A percentile compares a stretch with the other conserved stretches of the same genome.
Conservation (phyloP, 352 stramenopile genomes). For the Phytophthora boehmeriae region DNA sequence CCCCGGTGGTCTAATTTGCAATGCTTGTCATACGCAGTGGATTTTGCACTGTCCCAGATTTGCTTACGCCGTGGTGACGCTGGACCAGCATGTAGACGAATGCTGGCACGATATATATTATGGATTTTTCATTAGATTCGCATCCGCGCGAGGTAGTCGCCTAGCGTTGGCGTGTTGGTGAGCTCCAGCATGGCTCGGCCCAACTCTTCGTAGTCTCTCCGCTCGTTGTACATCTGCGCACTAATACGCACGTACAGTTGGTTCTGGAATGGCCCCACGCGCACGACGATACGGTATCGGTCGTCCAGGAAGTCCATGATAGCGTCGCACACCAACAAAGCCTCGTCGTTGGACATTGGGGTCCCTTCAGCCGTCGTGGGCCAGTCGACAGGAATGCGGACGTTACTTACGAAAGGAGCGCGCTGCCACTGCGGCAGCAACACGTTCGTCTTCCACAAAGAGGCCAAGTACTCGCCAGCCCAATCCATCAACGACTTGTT, state of each 20-base stretch:
- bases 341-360: conserved; percentile 65
- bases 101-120: conserved; percentile 28
- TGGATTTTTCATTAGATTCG: conserved; percentile 47
- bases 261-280: conserved; percentile 69
- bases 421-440: conserved; percentile 81
- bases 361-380: conserved; percentile 47
- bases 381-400: conserved; percentile 76
- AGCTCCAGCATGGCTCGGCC: conserved; percentile 76
- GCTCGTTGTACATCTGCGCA: conserved; percentile 88
- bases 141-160: conserved; percentile 69
- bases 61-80: not conserved
- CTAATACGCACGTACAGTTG: conserved; percentile 83
- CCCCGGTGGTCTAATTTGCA: not conserved
- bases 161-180: conserved; percentile 66
- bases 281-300: conserved; percentile 72
- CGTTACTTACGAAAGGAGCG: conserved; percentile 81
- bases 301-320: conserved; percentile 86
- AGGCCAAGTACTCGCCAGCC: conserved; percentile 75
- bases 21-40: conserved; percentile 10
- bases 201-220: conserved; percentile 77
- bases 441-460: conserved; percentile 73
- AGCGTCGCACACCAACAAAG: conserved; percentile 65
- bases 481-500: conserved; percentile 88
- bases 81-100: not conserved
- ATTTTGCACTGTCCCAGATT: conserved; percentile 28